A percentile compares a stretch with the other conserved stretches of the same genome.
These are phyloP conservation scores for Skeletonema potamos DNA, from an alignment of 108 stramenopile genomes.

Conservation along the genomic window DNA sequence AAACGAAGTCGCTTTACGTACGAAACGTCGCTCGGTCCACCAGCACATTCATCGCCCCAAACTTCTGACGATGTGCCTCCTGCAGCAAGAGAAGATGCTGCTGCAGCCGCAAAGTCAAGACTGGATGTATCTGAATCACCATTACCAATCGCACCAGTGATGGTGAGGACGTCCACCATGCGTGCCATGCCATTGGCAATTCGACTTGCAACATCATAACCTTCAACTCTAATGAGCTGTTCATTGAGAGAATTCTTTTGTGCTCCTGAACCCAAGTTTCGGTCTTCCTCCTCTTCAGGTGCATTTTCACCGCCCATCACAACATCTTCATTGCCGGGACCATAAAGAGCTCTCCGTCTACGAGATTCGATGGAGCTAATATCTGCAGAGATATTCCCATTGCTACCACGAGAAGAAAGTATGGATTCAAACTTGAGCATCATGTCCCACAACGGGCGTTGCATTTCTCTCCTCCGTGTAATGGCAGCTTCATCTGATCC, in stretches of 20 bases:
- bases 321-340: conserved; percentile 79
- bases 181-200: conserved; percentile 82
- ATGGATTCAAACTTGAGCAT: conserved; percentile 81
- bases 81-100: conserved; percentile 32
- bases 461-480: conserved; percentile 36
- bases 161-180: conserved; percentile 70
- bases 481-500: conserved; percentile 21
- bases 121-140: conserved; percentile 44
- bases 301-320: conserved; percentile 57
- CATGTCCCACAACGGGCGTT: conserved; percentile 84
- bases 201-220: conserved; percentile 75
- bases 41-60: conserved; percentile 58
- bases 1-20: conserved; percentile 69
- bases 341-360: conserved; percentile 72
- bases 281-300: conserved; percentile 50
- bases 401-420: conserved; percentile 38
- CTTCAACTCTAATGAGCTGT: conserved; percentile 73
- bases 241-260: conserved; percentile 79
- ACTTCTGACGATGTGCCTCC: conserved; percentile 35
- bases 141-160: conserved; percentile 78
- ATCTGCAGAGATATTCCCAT: conserved; percentile 47
- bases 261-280: conserved; percentile 46
- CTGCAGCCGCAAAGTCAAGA: conserved; percentile 42
- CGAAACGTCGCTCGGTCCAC: conserved; percentile 76
- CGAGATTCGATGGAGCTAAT: conserved; percentile 66